Evolutionary conservation across 306 rosid genomes (phyloP).

Genomic region (Nissolia schottii): DNA sequence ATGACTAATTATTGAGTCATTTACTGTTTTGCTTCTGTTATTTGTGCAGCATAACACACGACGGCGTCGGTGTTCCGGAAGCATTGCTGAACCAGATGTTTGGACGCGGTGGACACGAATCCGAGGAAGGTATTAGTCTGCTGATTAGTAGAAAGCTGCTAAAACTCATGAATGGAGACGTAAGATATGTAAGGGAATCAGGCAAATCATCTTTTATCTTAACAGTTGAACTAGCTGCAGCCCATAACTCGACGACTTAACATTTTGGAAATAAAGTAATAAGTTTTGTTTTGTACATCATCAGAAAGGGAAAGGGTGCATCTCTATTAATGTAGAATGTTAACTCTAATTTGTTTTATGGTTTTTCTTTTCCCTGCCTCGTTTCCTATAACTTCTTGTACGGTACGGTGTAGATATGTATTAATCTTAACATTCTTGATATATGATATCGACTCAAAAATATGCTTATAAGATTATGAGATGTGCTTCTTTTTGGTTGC

Average conservation of each 20-base stretch:
- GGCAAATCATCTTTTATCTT: constrained; percentile 63
- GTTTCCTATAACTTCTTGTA: neutral
- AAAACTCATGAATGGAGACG: constrained; percentile 81
- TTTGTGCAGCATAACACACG: constrained; percentile 54
- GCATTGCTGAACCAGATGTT: constrained; percentile 66
- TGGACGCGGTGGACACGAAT: constrained; percentile 47
- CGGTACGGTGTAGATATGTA: constrained; percentile 16
- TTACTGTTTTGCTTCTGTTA: neutral
- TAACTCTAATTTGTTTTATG: neutral
- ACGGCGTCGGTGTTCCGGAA: constrained; percentile 66
- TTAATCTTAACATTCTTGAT: neutral
- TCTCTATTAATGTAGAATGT: neutral
- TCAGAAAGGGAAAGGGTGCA: constrained; percentile 13
- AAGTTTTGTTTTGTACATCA: constrained; percentile 5
- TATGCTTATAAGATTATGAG: neutral
- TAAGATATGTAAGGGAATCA: constrained; percentile 60
- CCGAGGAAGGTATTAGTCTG: constrained; percentile 69
- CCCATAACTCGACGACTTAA: constrained; percentile 14
- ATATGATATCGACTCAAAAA: too few species aligned
- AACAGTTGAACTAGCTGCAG: constrained; percentile 59
- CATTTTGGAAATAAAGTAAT: constrained; percentile 12
- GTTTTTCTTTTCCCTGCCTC: neutral
- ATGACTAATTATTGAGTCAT: neutral
- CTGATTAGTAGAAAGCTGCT: constrained; percentile 66
- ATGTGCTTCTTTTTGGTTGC: neutral